These are phyloP conservation scores for Diutina mesorugosa DNA, from an alignment of 1,139 yeast genomes.

Conservation along the genomic window DNA sequence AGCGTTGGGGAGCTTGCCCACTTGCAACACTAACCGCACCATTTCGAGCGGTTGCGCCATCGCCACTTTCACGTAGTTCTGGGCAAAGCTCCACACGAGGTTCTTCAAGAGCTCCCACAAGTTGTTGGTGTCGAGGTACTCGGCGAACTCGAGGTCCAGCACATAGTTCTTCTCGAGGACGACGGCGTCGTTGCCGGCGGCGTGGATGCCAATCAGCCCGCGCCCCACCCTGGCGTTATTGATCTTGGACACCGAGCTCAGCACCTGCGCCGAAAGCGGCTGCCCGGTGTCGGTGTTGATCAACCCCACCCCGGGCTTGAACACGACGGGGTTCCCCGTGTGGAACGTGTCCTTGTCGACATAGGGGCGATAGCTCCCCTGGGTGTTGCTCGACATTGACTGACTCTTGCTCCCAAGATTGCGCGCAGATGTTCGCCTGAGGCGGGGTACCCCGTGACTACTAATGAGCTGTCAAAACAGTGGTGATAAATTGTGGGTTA, in stretches of 20 bases:
- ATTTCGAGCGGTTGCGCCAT: conserved; percentile 86
- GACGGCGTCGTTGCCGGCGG: conserved; percentile 4
- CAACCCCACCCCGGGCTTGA: conserved; percentile 48
- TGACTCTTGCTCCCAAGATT: not conserved
- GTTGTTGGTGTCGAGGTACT: conserved; percentile 48
- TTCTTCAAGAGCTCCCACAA: conserved; percentile 41
- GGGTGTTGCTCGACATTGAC: not conserved
- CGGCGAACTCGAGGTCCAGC: conserved; percentile 55
- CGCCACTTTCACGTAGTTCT: conserved; percentile 54
- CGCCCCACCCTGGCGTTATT: not conserved
- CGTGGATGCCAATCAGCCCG: conserved; percentile 6
- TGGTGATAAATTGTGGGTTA: too few species aligned
- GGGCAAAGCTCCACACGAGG: conserved; percentile 46
- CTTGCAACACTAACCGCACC: conserved; percentile 65
- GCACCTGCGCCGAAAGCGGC: conserved; percentile 18
- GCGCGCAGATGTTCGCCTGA: not conserved
- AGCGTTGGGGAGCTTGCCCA: conserved; percentile 41
- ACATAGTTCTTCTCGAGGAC: conserved; percentile 30
- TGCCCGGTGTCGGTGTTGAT: conserved; percentile 26
- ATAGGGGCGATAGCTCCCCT: conserved; percentile 40
- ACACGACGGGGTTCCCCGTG: conserved; percentile 52
- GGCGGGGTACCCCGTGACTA: not conserved
- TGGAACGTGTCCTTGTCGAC: conserved; percentile 59
- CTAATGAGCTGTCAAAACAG: too few species aligned
- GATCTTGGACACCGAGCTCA: not conserved